Conservation (phyloP, 129 eudicot genomes). For the Centrapalus pauciflorus region DNA sequence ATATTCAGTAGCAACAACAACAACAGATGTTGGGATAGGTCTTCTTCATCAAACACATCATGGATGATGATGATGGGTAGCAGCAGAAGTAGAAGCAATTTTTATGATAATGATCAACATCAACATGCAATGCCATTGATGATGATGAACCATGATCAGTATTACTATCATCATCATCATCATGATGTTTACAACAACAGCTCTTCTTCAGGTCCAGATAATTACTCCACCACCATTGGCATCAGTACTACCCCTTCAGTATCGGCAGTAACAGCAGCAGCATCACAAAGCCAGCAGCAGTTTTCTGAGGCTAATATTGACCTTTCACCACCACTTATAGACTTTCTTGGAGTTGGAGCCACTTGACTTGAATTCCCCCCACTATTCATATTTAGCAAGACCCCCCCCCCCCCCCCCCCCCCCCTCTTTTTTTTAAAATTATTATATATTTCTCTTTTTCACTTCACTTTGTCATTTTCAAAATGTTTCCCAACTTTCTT, state of each 20-base stretch:
- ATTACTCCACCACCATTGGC: conserved; percentile 17
- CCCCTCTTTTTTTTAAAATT: too few relatives aligned
- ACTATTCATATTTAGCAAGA: background rate
- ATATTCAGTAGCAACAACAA: conserved; percentile 34
- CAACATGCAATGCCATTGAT: conserved; percentile 22
- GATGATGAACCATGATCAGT: conserved; percentile 31
- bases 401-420: too few relatives aligned
- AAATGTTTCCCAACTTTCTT: conserved; percentile 5
- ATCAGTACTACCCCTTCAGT: conserved; percentile 24
- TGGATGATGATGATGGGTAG: conserved; percentile 26
- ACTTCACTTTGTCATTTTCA: background rate
- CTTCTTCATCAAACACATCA: conserved; percentile 22
- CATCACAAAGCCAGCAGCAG: conserved; percentile 40
- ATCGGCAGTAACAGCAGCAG: conserved; percentile 27
- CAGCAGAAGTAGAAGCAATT: background rate
- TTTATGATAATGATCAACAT: conserved; percentile 9
- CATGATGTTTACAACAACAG: conserved; percentile 16
- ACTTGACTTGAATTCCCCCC: conserved; percentile 34
- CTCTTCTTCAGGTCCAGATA: conserved; percentile 26
- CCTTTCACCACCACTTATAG: conserved; percentile 75
- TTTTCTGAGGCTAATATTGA: conserved; percentile 37
- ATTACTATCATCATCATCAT: conserved; percentile 33
- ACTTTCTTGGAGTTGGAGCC: conserved; percentile 99
- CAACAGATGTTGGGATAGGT: conserved; percentile 45
- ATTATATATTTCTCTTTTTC: too few relatives aligned